Conservation (phyloP, 306 rosid species). For the Hippophae rhamnoides region DNA sequence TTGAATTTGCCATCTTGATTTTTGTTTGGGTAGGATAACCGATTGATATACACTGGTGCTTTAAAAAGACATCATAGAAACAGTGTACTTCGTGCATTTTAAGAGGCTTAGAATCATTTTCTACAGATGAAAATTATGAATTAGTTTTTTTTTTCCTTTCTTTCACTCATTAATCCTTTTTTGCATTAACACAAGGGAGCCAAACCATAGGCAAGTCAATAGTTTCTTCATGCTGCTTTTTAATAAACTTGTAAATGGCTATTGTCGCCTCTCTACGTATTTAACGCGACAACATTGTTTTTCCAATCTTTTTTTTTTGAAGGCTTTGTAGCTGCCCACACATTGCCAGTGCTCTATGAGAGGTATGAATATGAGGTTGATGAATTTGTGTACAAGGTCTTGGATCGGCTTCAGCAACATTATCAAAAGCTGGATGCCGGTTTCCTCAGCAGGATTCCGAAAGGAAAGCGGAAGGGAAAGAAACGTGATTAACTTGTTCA, state of each 20-base stretch:
- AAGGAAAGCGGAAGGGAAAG: constrained; percentile 41
- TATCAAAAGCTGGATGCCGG: constrained; percentile 50
- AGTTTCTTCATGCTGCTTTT: not conserved
- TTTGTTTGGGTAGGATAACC: no score
- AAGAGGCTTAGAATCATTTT: not conserved
- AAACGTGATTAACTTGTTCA: constrained; percentile 41
- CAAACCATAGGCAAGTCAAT: no score
- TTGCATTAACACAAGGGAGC: not conserved
- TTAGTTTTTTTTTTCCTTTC: not conserved
- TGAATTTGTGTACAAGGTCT: constrained; percentile 34
- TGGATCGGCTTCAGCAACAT: constrained; percentile 39
- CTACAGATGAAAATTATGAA: not conserved
- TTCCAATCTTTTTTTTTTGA: constrained; percentile 5
- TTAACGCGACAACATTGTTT: constrained; percentile 2
- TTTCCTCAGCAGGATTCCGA: constrained; percentile 76
- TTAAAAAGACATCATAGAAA: no score
- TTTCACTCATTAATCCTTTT: not conserved
- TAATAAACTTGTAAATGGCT: not conserved
- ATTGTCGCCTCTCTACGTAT: not conserved
- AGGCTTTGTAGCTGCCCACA: constrained; percentile 86
- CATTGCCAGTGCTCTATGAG: constrained; percentile 76
- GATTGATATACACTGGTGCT: not conserved
- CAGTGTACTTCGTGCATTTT: not conserved
- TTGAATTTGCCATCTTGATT: no score
- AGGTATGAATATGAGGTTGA: constrained; percentile 69